Evolutionary conservation across 257 asterid species (phyloP), one percentile per base, ranked within the genome.

Genomic region (Nyctanthes arbortristis): DNA sequence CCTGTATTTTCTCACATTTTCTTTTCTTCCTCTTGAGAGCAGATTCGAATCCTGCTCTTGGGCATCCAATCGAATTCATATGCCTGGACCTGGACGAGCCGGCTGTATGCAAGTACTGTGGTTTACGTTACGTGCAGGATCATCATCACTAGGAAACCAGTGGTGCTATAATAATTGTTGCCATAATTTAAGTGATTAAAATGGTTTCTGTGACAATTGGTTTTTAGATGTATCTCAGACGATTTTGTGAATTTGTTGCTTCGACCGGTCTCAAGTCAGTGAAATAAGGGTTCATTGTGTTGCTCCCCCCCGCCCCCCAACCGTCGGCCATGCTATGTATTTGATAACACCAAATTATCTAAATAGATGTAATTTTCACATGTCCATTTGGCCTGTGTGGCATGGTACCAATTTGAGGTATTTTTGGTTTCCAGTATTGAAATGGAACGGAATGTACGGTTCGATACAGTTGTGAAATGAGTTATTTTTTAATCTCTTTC

Each of bases 51-150:
- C 89, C 88, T 5, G 90, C 97, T 39, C 88, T 90, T 9, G 98
- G 97, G 66, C 97, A 93, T 79, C 98, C 98, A 35, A 77, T 93
- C 43, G 98, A 93, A 81, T 88, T 87, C 84, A 93, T 93, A 76
- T 90, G 98, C 69, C 97, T 93, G 20, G 97, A 93, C 78, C 82
- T 82, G 85, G 86, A 70, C 0, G 89, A 81, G 73, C 97, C 97
- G 1, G 92, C 96, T 7, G 61, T 90, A 30, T 88, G 98, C 94
- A 93, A 93, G 89, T 90, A 93, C 52, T 93, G 96, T 55, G 96
- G 98, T 31, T 66, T 93, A 76, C 94, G 92, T 13, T 89, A 80
- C 59, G 86, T 84, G 67, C 96, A 93, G 80, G 92, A 80, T 72
- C 96, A 90, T 72, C 97, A 93, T 68, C 97, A 93, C 67, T 90